Evolutionary conservation across 1,284 basidiomycete species (phyloP), one percentile per base, ranked within the genome.

Genomic region (Coniferiporia weirii): DNA sequence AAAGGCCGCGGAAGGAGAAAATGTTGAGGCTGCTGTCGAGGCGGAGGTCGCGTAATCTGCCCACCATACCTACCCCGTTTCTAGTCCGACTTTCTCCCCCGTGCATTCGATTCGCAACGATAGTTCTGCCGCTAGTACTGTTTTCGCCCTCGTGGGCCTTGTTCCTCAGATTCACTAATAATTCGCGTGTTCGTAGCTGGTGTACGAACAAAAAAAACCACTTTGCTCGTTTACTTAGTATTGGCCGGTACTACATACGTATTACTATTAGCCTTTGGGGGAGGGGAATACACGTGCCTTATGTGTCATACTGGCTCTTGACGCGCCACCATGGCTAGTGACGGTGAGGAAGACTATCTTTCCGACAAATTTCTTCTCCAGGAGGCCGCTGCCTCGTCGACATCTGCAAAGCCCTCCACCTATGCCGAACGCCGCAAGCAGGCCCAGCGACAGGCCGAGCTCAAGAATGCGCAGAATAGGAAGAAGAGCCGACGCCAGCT

Each of bases 311-410:
- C 27, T 27, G 27, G 27, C 27, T 27, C 27, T 27, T 27, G 27
- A 27, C 64, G 54, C 57, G 43, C 51, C 53, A 55, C 57, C 59
- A 85, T 84, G 83, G 82, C 84, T 48, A 75, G 74, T 56, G 72
- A 76, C 63, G 85, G 83, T 66, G 87, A 90, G 66, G 88, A 89
- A 63, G 88, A 93, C 73, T 93, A 93, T 67, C 79, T 93, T 52
- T 91, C 89, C 13, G 88, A 91, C 76, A 92, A 90, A 68, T 93
- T 91, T 70, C 76, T 93, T 12, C 64, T 79, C 52, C 27, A 27
- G 5, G 76, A 77, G 2, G 45, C 71, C 13, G 60, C 71, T 22
- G 56, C 72, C 9, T 44, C 74, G n/a, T 57, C 71, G 12, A 66
- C 75, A 6, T 68, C 69, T 4, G 60, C 70, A 6, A 65, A 67